A percentile compares a stretch with the other conserved stretches of the same genome.
These are phyloP conservation scores for Nemania sp. DNA, from an alignment of 2,329 filamentous ascomycete species.

Conservation along the genomic window DNA sequence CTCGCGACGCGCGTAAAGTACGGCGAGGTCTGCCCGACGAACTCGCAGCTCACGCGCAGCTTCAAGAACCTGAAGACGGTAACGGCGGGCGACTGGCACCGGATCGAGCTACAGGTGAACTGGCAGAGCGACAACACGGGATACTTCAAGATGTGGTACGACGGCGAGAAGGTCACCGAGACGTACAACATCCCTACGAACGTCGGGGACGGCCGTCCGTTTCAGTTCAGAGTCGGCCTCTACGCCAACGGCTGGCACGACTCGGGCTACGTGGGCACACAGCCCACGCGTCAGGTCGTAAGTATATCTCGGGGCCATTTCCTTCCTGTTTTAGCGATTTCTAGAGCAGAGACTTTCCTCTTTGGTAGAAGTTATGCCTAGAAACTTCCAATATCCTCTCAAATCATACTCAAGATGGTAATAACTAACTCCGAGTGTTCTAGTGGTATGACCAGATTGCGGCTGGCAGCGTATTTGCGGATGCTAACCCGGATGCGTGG, in stretches of 20 bases:
- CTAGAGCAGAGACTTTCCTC: too few relatives aligned
- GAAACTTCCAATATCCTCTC: too few relatives aligned
- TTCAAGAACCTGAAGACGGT: conserved; percentile 55
- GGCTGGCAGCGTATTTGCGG: conserved; percentile 56
- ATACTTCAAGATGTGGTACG: conserved; percentile 61
- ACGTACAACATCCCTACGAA: conserved; percentile 57
- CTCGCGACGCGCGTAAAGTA: conserved; percentile 58
- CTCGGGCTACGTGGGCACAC: conserved; percentile 46
- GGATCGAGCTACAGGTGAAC: conserved; percentile 58
- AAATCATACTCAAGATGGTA: too few relatives aligned
- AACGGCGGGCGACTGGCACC: conserved; percentile 60
- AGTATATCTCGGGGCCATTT: too few relatives aligned
- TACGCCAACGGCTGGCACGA: conserved; percentile 65
- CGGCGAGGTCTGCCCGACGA: conserved; percentile 53
- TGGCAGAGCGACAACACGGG: conserved; percentile 60
- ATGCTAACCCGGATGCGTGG: conserved; percentile 53
- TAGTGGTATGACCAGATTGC: conserved; percentile 65
- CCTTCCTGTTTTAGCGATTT: too few relatives aligned
- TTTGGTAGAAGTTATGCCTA: too few relatives aligned
- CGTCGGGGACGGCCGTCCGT: conserved; percentile 56
- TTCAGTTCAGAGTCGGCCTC: conserved; percentile 61
- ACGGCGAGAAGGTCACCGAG: conserved; percentile 59
- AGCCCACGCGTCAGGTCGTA: conserved; percentile 56
- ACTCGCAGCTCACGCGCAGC: conserved; percentile 47
- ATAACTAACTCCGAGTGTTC: too few relatives aligned